Base-by-base conservation (phyloP, 2,329 filamentous ascomycete genomes). In the Trichoderma cornu-damae region DNA sequence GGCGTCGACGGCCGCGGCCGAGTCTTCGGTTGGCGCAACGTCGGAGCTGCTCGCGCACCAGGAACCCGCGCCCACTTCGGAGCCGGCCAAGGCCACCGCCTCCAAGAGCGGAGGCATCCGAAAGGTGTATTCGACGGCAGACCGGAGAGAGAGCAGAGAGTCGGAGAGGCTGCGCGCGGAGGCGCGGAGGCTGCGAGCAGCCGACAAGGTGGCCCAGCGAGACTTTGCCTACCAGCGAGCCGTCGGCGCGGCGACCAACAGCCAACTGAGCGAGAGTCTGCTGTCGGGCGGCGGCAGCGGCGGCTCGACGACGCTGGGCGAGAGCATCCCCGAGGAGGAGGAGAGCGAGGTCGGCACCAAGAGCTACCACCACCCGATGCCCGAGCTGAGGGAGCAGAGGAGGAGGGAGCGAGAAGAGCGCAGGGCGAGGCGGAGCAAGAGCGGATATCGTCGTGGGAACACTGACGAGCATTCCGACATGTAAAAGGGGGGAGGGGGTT, bases 1-100 rank as follows among this genome's bases (percentile, higher is more conserved):
- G 68, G 89, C 89, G 43, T 82, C 78, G 11, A 83, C 80, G 16
- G 84, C 82, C 71, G 87, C 86, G 48, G 84, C 86, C 63, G 82
- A 81, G 67, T 85, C 84, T 32, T 81, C 78, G n/a, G 83, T 84
- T 35, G 81, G 78, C 64, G 78, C 83, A 50, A 68, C 69, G 16
- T 80, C 84, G 60, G 81, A 88, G 62, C 77, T 87, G 37, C 78
- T 86, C 54, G 74, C 73, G 57, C 77, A 85, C 71, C 75, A 79
- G 65, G 77, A 86, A 72, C 72, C 72, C 66, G 82, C 78, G 61
- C 82, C 81, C 1, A 82, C 79, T 55, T 72, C 66, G 69, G 83
- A 77, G 59, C 80, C 80, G 0, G 75, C 74, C 52, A 77, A 79
- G 70, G 73, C 64, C 20, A 53, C 60, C 3, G 58, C 61, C 16